Evolutionary conservation across 176 grass and related monocot species (phyloP).

Genomic region (Bolboschoenus planiculmis): DNA sequence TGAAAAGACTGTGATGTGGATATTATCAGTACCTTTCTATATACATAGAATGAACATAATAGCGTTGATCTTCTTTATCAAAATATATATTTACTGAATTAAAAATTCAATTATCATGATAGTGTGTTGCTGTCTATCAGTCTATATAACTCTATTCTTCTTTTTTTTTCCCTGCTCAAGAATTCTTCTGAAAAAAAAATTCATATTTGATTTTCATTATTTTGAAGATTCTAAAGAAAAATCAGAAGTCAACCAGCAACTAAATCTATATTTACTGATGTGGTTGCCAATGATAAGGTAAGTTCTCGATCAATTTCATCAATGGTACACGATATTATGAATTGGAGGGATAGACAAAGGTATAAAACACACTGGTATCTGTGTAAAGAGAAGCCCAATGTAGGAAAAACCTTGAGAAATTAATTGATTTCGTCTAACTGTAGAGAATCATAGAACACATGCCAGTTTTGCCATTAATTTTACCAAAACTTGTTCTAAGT

Average conservation of each 20-base stretch:
- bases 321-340: not conserved
- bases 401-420: not conserved
- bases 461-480: not conserved
- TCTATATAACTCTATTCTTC: not conserved
- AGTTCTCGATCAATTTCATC: not conserved
- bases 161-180: too few relatives aligned
- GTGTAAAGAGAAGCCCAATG: not conserved
- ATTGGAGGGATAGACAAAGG: not conserved
- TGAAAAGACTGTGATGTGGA: not conserved
- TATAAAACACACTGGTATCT: not conserved
- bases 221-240: not conserved
- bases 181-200: not conserved
- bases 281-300: not conserved
- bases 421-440: not conserved
- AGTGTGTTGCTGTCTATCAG: not conserved
- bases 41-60: conserved; percentile 2
- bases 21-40: not conserved
- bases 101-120: not conserved
- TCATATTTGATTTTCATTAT: not conserved
- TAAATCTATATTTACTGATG: not conserved
- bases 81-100: not conserved
- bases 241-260: not conserved
- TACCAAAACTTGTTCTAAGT: not conserved
- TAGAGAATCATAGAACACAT: not conserved
- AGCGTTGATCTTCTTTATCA: not conserved